A percentile compares a stretch with the other conserved stretches of the same genome.
Evolutionary conservation across 805 yeast species (phyloP).

Genomic region (Candida easanensis): DNA sequence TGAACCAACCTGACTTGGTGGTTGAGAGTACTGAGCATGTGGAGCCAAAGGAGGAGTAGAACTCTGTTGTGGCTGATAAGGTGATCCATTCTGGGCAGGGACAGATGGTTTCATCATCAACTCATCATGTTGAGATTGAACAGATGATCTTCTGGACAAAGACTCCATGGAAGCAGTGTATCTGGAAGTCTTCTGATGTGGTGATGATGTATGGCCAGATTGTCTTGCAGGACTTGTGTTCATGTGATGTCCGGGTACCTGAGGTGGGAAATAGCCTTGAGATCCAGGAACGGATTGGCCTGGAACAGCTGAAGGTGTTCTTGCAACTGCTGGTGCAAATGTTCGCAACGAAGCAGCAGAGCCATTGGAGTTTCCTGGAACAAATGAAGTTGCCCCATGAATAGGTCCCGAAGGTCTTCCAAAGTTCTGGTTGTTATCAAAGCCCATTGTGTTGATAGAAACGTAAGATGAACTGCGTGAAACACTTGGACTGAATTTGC

Average conservation of each 20-base stretch:
- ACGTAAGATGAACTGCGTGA: conserved; percentile 46
- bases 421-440: conserved; percentile 3
- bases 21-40: not conserved
- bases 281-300: not conserved
- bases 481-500: conserved; percentile 67
- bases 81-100: not conserved
- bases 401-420: conserved; percentile 7
- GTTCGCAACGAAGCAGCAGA: not conserved
- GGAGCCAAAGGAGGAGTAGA: not conserved
- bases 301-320: too few relatives aligned
- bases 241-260: conserved; percentile 2
- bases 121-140: conserved; percentile 19
- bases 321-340: conserved; percentile 1
- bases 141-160: conserved; percentile 24
- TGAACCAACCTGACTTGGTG: not conserved
- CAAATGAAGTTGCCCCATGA: conserved; percentile 6
- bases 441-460: conserved; percentile 16
- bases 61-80: not conserved
- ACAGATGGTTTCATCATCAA: not conserved
- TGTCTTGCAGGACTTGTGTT: conserved; percentile 6
- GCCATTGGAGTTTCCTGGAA: conserved; percentile 3
- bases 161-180: conserved; percentile 14
- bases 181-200: conserved; percentile 15
- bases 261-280: conserved; percentile 7
- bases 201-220: conserved; percentile 11